Percentiles rank a stretch among this genome's conserved stretches.
Evolutionary conservation across 1,284 basidiomycete genomes (phyloP).

Genomic region (Rhodotorula sp.): DNA sequence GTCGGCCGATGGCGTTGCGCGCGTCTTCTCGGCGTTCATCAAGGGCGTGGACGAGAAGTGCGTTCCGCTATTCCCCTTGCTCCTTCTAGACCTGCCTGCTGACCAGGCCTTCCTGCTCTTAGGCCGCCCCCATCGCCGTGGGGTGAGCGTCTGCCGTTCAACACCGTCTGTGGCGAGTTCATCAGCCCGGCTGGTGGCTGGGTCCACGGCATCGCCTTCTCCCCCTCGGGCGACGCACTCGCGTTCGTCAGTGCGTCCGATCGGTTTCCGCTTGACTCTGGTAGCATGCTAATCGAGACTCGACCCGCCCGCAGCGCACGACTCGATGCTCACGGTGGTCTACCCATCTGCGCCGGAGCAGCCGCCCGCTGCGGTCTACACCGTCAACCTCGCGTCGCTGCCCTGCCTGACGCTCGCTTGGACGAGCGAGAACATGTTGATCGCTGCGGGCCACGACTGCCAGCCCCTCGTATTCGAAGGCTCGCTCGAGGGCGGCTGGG

Average conservation of each 20-base stretch:
- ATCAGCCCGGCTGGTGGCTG: constrained; percentile 85
- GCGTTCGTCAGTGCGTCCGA: constrained; percentile 75
- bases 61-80: too few species aligned
- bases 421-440: constrained; percentile 74
- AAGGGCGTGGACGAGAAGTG: constrained; percentile 96
- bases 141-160: constrained; percentile 97
- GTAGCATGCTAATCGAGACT: not conserved
- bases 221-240: constrained; percentile 86
- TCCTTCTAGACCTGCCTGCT: not conserved
- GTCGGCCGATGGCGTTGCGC: constrained; percentile 90
- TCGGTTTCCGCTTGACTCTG: not conserved
- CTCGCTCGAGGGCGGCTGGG: constrained; percentile 67
- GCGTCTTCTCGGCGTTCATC: constrained; percentile 98
- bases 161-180: constrained; percentile 95
- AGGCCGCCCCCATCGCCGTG: constrained; percentile 76
- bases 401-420: constrained; percentile 82
- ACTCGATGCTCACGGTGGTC: constrained; percentile 84
- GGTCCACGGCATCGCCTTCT: constrained; percentile 95
- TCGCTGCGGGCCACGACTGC: constrained; percentile 97
- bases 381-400: constrained; percentile 71
- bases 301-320: constrained; percentile 65
- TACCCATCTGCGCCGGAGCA: constrained; percentile 70
- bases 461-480: constrained; percentile 87
- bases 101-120: constrained; percentile 60
- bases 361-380: constrained; percentile 60